A percentile compares a stretch with the other conserved stretches of the same genome.
Evolutionary conservation across 139 green algal species (phyloP).

Genomic region (Chlamydomonas sphaeroides): DNA sequence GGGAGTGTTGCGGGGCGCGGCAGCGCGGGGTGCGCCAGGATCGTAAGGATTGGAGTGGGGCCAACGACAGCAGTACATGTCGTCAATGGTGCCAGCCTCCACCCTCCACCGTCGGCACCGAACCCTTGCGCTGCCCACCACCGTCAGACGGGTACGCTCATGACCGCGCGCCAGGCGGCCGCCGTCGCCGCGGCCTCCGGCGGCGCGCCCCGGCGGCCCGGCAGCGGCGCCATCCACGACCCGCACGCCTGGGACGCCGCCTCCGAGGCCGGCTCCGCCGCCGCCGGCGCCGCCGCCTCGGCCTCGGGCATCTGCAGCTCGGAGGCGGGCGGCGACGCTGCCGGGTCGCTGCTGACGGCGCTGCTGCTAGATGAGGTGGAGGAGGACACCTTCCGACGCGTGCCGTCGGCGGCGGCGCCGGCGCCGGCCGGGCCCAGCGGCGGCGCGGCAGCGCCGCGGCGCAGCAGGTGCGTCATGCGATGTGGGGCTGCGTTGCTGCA

Average conservation of each 20-base stretch:
- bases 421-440: background rate
- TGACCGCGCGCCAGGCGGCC: constrained; percentile 17
- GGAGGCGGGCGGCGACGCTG: background rate
- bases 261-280: background rate
- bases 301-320: background rate
- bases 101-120: no score
- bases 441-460: background rate
- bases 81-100: no score
- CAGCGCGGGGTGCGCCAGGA: no score
- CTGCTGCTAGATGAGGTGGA: constrained; percentile 36
- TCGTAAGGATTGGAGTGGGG: no score
- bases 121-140: no score
- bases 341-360: constrained; percentile 20
- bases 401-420: background rate
- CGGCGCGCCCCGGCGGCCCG: background rate
- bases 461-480: no score
- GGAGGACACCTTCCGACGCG: constrained; percentile 22
- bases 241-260: constrained; percentile 3
- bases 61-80: no score
- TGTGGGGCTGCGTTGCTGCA: no score
- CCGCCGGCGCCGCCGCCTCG: background rate
- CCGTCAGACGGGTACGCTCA: constrained; percentile 21
- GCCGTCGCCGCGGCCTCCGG: constrained; percentile 13
- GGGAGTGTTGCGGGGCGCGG: no score
- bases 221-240: background rate